Percentiles rank a stretch among this genome's conserved stretches.
Evolutionary conservation across 345 rosid genomes (phyloP).

Genomic region (Citrus glauca): DNA sequence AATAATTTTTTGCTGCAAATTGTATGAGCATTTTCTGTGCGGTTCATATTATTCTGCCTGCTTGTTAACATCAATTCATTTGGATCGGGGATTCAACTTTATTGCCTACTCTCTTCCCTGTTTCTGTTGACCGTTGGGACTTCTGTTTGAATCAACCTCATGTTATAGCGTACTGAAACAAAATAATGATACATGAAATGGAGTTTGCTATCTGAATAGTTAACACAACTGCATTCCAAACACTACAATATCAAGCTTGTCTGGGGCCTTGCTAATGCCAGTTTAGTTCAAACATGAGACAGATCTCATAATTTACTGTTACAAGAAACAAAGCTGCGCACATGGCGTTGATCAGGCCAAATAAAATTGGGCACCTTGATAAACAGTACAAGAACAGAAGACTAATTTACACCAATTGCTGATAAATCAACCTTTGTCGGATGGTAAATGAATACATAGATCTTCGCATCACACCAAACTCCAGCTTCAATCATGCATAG

Average conservation of each 20-base stretch:
- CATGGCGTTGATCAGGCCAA: not conserved
- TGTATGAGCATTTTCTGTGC: too few relatives aligned
- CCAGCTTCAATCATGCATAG: constrained; percentile 11
- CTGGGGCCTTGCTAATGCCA: not conserved
- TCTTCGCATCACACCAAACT: not conserved
- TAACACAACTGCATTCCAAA: not conserved
- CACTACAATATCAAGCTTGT: not conserved
- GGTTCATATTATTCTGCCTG: too few relatives aligned
- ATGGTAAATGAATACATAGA: not conserved
- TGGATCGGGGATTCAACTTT: too few relatives aligned
- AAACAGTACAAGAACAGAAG: not conserved
- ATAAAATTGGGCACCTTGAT: not conserved
- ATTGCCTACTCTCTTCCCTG: too few relatives aligned
- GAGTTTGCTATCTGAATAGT: not conserved
- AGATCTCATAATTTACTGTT: not conserved
- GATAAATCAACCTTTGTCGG: not conserved
- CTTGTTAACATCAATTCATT: too few relatives aligned
- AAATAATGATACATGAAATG: not conserved
- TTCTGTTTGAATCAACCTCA: too few relatives aligned
- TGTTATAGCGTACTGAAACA: too few relatives aligned
- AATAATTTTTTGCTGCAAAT: not conserved
- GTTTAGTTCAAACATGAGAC: not conserved
- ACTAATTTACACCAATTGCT: not conserved
- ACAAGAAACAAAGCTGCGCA: not conserved
- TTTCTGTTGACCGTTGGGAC: too few relatives aligned